Evolutionary conservation across 202 grass and related monocot species (phyloP), one percentile per base, ranked within the genome.

Genomic region (Bolboschoenoplectus hybrid): DNA sequence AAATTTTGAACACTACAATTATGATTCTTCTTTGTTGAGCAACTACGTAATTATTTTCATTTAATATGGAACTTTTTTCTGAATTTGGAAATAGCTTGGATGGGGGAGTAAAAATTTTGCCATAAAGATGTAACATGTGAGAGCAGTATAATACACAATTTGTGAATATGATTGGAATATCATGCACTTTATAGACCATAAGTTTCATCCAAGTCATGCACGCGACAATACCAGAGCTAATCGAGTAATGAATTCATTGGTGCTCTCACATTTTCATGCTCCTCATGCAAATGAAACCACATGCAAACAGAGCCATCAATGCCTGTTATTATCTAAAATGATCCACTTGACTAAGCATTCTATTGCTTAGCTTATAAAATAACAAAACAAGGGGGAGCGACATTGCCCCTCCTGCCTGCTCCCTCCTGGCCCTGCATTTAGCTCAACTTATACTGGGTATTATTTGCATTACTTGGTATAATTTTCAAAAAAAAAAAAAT

Each of bases 31-130:
- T 17, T 11, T 70, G 19, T 44, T 50, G n/a, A 74, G 44, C 7
- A 74, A 10, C 44, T 74, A 74, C 50, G 13, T 74, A 74, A 74
- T 74, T 74, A n/a, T 74, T 51, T 19, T 34, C 70, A 74, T 26
- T 74, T 74, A 6, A 50, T 50, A 74, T 32, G 4, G 26, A 39
- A 51, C 70, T 20, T 32, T 26, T 11, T 51, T 74, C n/a, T 2
- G 4, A 74, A 20, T 74, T 74, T 74, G 70, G 70, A 70, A 70
- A 7, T 13, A 74, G 45, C 70, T 12, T 71, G 1, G 13, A 69
- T 6, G 40, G 9, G 14, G 35, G 40, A 2, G 39, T 45, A 46
- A 44, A 71, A 13, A 1, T 55, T 77, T 77, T 56, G 5, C 73
- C 73, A 39, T 17, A 55, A 16, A 75, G 10, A 51, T 56, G 26